Conservation (phyloP, 163 green algal species). For the Chlamydomonas reinhardtii region DNA sequence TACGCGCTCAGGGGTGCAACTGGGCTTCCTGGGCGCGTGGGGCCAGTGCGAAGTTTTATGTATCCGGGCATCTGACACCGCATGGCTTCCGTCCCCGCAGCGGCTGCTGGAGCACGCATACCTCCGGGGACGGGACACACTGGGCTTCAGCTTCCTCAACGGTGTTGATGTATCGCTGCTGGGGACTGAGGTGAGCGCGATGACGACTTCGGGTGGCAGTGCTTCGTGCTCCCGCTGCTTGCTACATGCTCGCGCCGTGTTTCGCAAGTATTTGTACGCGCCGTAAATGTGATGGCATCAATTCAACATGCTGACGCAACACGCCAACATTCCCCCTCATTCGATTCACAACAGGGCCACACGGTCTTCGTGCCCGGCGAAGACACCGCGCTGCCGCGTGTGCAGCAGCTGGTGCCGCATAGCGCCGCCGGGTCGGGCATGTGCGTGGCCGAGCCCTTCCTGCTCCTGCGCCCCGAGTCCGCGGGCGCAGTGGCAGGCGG, state of each 20-base stretch:
- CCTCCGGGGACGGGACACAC: slow-evolving; percentile 19
- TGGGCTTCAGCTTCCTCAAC: slow-evolving; percentile 39
- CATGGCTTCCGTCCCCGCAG: neutral
- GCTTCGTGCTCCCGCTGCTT: too few species aligned
- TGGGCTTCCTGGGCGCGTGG: too few species aligned
- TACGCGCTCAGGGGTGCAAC: too few species aligned
- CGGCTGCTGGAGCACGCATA: slow-evolving; percentile 44
- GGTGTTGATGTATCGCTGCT: slow-evolving; percentile 30
- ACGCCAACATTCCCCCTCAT: neutral
- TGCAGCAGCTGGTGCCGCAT: neutral
- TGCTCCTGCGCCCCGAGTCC: slow-evolving; percentile 34
- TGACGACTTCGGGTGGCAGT: too few species aligned
- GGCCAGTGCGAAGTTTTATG: too few species aligned
- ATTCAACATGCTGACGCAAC: too few species aligned
- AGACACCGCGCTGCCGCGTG: slow-evolving; percentile 10
- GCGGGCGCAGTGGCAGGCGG: slow-evolving; percentile 3
- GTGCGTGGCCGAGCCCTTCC: slow-evolving; percentile 28
- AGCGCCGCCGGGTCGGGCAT: neutral
- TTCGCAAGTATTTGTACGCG: too few species aligned
- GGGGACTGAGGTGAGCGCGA: neutral
- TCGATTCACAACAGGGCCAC: slow-evolving; percentile 1
- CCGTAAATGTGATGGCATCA: too few species aligned
- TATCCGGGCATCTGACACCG: too few species aligned
- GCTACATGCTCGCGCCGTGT: too few species aligned
- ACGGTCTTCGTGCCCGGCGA: slow-evolving; percentile 1